Evolutionary conservation across 2,329 filamentous ascomycete species (phyloP).

Genomic region (Diaporthe aspalathi): DNA sequence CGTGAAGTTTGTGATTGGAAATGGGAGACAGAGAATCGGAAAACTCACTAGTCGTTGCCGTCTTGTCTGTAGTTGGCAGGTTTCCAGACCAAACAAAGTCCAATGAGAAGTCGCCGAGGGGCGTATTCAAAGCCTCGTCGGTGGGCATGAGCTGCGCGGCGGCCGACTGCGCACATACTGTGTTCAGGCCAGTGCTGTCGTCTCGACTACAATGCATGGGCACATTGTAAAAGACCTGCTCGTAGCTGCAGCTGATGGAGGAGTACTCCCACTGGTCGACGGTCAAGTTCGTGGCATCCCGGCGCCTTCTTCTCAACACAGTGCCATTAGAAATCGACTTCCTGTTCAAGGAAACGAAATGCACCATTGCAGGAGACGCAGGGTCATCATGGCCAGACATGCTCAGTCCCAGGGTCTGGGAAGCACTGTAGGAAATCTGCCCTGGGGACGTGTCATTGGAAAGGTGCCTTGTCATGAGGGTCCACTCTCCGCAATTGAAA

Average conservation of each 20-base stretch:
- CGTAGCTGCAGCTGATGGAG: constrained; percentile 38
- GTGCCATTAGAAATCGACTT: background rate
- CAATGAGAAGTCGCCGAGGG: constrained; percentile 26
- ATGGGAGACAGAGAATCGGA: background rate
- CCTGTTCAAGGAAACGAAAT: constrained; percentile 33
- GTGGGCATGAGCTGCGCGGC: background rate
- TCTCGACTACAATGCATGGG: constrained; percentile 30
- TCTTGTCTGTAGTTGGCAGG: background rate
- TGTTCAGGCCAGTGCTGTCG: background rate
- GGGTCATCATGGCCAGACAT: constrained; percentile 8
- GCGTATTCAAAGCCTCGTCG: background rate
- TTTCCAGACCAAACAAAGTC: constrained; percentile 31
- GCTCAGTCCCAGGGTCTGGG: constrained; percentile 23
- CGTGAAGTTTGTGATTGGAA: background rate
- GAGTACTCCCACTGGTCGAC: constrained; percentile 37
- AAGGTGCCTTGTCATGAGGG: constrained; percentile 19
- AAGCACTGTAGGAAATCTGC: constrained; percentile 22
- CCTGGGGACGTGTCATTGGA: background rate
- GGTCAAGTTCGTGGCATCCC: background rate
- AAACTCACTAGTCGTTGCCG: constrained; percentile 27
- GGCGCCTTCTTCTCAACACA: background rate
- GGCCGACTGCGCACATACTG: constrained; percentile 18
- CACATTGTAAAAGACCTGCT: constrained; percentile 35
- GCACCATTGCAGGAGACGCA: background rate
- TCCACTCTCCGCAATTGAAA: constrained; percentile 39